Conservation (phyloP, 106 monocot species). For the Posidonia australis region DNA sequence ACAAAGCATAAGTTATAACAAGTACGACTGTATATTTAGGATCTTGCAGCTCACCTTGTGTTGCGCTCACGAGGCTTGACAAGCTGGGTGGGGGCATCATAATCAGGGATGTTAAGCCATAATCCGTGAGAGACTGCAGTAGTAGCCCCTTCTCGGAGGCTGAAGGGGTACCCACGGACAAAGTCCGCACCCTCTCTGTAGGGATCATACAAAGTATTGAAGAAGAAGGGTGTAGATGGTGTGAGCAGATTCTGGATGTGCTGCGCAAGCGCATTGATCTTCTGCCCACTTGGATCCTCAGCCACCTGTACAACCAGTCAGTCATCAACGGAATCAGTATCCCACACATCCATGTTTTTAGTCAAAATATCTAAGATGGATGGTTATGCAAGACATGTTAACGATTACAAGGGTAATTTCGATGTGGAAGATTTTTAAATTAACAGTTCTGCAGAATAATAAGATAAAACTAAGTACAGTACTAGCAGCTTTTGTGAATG, state of each 20-base stretch:
- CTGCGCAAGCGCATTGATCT: conserved; percentile 25
- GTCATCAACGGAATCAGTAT: no score
- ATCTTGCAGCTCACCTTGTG: not conserved
- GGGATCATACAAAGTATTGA: conserved; percentile 13
- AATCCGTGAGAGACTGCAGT: conserved; percentile 8
- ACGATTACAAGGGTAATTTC: no score
- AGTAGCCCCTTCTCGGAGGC: conserved; percentile 8
- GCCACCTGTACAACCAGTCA: conserved; percentile 12
- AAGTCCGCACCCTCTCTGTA: conserved; percentile 13
- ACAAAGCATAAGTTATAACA: not conserved
- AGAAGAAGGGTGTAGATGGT: conserved; percentile 16
- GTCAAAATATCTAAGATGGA: no score
- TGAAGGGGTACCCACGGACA: conserved; percentile 16
- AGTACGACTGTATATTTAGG: not conserved
- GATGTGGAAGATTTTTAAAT: no score
- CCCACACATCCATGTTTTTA: no score
- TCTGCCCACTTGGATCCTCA: conserved; percentile 16
- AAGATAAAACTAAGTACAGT: no score
- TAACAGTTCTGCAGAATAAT: no score
- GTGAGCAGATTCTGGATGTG: conserved; percentile 25
- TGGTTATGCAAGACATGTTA: no score
- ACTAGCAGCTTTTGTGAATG: no score
- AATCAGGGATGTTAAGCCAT: conserved; percentile 15
- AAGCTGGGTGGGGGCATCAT: conserved; percentile 15
- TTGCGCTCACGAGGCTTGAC: conserved; percentile 12